A percentile compares a stretch with the other conserved stretches of the same genome.
phyloP scores from a whole-genome alignment of 1,139 yeast species.

The Geotrichum aggregatum region DNA sequence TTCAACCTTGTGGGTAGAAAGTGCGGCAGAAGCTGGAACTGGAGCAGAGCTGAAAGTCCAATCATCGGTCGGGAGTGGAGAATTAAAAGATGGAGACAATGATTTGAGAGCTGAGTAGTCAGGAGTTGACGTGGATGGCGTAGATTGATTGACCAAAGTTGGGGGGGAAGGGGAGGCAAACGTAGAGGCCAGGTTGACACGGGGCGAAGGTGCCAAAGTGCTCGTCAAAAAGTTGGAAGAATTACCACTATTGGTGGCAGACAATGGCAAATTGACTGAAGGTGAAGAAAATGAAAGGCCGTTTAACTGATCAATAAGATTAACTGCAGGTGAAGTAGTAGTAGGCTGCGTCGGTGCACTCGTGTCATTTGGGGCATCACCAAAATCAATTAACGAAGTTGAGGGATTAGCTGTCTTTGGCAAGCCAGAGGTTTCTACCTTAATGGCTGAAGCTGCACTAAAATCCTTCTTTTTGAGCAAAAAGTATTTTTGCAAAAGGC shows the following conservation, averaged over 20 bases:
- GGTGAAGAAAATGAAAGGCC: conserved; percentile 39
- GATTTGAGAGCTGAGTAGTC: conserved; percentile 18
- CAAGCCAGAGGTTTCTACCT: conserved; percentile 40
- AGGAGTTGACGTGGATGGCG: conserved; percentile 17
- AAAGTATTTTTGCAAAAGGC: conserved; percentile 62
- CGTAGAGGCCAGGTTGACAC: conserved; percentile 10
- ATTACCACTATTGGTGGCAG: conserved; percentile 8
- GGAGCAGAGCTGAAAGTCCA: conserved; percentile 34
- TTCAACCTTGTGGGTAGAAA: conserved; percentile 5
- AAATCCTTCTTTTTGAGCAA: conserved; percentile 62
- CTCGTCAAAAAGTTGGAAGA: conserved; percentile 1
- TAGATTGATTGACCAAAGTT: background rate
- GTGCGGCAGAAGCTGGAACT: conserved; percentile 24
- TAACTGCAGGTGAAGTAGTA: conserved; percentile 33
- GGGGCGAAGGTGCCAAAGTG: conserved; percentile 13
- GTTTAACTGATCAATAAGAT: conserved; percentile 67
- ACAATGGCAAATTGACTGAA: conserved; percentile 1
- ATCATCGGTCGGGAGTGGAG: conserved; percentile 12
- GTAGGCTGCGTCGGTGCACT: conserved; percentile 8
- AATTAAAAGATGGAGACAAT: conserved; percentile 14
- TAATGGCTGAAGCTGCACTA: conserved; percentile 56
- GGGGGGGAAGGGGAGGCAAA: conserved; percentile 8
- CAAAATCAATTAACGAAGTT: conserved; percentile 74
- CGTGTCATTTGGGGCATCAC: conserved; percentile 43
- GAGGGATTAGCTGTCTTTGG: conserved; percentile 29